Evolutionary conservation across 2,329 filamentous ascomycete genomes (phyloP), one percentile per base, ranked within the genome.

Genomic region (Emergomyces africanus): DNA sequence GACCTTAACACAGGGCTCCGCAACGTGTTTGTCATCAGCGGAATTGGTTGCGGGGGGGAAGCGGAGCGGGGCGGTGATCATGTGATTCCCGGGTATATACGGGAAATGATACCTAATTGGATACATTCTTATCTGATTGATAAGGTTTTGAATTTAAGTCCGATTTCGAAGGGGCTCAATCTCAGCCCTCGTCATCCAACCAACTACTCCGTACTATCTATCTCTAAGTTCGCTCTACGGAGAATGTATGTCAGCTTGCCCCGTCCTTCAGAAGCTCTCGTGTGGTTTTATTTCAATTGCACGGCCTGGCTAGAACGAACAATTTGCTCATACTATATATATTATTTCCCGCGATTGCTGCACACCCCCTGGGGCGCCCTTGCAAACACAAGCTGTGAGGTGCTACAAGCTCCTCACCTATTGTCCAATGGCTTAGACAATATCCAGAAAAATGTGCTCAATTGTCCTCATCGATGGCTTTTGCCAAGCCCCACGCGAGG

Each of bases 401-500:
- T 49, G 14, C 42, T 30, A 2, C 18, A n/a, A 14, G 23, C 28
- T 28, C 23, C 12, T 39, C 18, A 18, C 28, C 55, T 10, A 49
- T 49, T 57, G 41, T 42, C 42, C 55, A 48, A 57, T 30, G 12
- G 25, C 14, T 33, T n/a, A 20, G 12, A 20, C 20, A 5, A 10
- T 10, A 2, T n/a, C 14, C 37, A 4, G 4, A 48, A 28, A 62
- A 62, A 62, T 62, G 20, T 62, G 61, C 61, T 62, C 61, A 62
- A 62, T 62, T 62, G 56, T 58, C 58, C 61, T 62, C 61, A 60
- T 41, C n/a, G 33, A 54, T 53, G 51, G 35, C 51, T 1, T 30
- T 12, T 57, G 56, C 56, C 44, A 57, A 51, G 33, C 5, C n/a
- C 20, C 42, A 57, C 18, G 33, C 57, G 42, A 37, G 14, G 33